Evolutionary conservation across 371 early-diverging fungal species (phyloP), one percentile per base, ranked within the genome.

Genomic region (Blakeslea trispora): DNA sequence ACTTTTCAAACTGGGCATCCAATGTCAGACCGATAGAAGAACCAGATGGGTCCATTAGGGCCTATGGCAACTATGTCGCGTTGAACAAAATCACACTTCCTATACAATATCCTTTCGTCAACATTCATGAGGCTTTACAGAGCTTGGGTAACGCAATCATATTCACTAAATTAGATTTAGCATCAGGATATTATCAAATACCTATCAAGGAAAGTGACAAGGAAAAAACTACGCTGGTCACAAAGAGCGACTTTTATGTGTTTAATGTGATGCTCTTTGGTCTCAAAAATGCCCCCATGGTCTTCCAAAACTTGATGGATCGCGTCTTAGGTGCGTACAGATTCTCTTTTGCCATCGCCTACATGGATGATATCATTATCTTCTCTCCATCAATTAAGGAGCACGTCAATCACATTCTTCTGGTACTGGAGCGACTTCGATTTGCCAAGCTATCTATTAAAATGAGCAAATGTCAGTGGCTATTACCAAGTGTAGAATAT

Each of bases 231-330:
- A 24, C 56, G 1, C 22, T 48, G 3, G 49, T 48, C 1, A 55
- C 56, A 24, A 43, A 6, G 1, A 5, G 1, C 3, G 55, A 59
- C 1, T 28, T 24, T 10, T 64, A 55, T 45, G 45, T 51, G 3
- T 64, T 59, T 37, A 50, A 13, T 6, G 50, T 58, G 2, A 50
- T 64, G 58, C 48, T 43, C 8, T 46, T 66, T 45, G 66, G 66
- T 11, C 19, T 61, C 3, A 14, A 21, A 9, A 66, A 66, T 56
- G 54, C 58, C 7, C 61, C 57, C 1, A 14, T 21, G 18, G 19
- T 45, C 13, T 61, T 60, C 50, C 49, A 55, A 50, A 1, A 39
- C 45, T 18, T 57, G 0, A 61, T 66, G 42, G 53, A 61, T 24
- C 11, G 21, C 2, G 57, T 54, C 37, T 19, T 61, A 11, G 40